These are phyloP conservation scores for Crepidotus variabilis DNA, from an alignment of 768 basidiomycete genomes.

Conservation along the genomic window DNA sequence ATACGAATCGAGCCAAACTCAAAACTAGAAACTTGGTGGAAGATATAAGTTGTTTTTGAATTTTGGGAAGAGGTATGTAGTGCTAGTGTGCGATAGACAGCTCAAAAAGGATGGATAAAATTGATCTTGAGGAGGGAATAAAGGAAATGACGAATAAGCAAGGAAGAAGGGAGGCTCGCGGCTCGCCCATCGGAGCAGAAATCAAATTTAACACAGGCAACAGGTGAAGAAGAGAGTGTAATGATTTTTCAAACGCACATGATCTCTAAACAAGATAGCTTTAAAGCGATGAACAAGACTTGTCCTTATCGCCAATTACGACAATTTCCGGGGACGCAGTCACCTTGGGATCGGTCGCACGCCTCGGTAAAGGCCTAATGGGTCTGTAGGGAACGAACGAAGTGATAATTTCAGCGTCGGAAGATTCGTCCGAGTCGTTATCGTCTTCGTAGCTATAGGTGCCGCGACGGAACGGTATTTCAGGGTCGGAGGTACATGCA, in stretches of 20 bases:
- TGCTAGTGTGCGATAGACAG: too few relatives aligned
- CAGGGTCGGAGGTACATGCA: constrained; percentile 12
- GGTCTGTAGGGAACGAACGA: constrained; percentile 36
- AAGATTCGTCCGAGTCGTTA: constrained; percentile 28
- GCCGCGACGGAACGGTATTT: not conserved
- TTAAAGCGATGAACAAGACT: constrained; percentile 5
- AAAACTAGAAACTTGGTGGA: too few relatives aligned
- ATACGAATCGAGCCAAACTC: too few relatives aligned
- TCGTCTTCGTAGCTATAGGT: constrained; percentile 17
- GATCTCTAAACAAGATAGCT: not conserved
- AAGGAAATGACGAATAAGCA: too few relatives aligned
- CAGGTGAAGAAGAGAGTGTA: not conserved
- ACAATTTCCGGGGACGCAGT: constrained; percentile 22
- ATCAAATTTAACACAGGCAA: not conserved
- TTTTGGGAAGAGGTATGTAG: too few relatives aligned
- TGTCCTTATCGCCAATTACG: constrained; percentile 24
- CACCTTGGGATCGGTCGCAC: constrained; percentile 18
- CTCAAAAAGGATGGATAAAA: too few relatives aligned
- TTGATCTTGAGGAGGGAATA: too few relatives aligned
- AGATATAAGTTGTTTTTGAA: too few relatives aligned
- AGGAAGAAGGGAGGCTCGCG: too few relatives aligned
- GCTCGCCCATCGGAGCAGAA: too few relatives aligned
- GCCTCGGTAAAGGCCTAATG: constrained; percentile 46
- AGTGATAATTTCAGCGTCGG: constrained; percentile 35
- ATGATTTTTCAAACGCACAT: not conserved